A percentile compares a stretch with the other conserved stretches of the same genome.
Evolutionary conservation across 1,284 basidiomycete species (phyloP).

Genomic region (Athelia psychrophila): DNA sequence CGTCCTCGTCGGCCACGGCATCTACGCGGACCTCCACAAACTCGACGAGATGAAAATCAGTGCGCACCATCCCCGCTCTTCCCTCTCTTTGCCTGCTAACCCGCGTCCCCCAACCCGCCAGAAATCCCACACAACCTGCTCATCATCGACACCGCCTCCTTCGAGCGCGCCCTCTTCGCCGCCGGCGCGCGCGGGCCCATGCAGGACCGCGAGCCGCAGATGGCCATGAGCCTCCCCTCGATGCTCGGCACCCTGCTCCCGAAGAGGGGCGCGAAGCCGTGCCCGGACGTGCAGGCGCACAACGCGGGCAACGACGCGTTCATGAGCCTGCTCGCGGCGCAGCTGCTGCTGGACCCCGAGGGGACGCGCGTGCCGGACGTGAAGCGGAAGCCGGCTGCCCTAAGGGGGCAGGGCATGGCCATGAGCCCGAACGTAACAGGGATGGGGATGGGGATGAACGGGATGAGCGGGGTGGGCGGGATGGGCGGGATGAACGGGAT

Average conservation of each 20-base stretch:
- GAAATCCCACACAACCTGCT: conserved; percentile 76
- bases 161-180: conserved; percentile 59
- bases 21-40: conserved; percentile 49
- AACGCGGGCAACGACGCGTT: conserved; percentile 76
- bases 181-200: conserved; percentile 55
- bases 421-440: too few species aligned
- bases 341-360: conserved; percentile 55
- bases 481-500: conserved; percentile 22
- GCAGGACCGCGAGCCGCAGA: conserved; percentile 53
- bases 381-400: conserved; percentile 1
- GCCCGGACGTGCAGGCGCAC: conserved; percentile 43
- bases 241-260: conserved; percentile 54
- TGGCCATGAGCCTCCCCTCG: conserved; percentile 48
- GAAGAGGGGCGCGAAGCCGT: conserved; percentile 35
- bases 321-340: conserved; percentile 58
- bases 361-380: conserved; percentile 28
- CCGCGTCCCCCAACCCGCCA: too few species aligned
- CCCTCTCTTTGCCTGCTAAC: conserved; percentile 9
- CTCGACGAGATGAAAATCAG: conserved; percentile 77
- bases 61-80: conserved; percentile 30
- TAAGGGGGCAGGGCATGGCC: too few species aligned
- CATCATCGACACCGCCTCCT: conserved; percentile 61
- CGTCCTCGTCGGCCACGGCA: conserved; percentile 73
- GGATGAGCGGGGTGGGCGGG: conserved; percentile 5
- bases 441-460: conserved; percentile 5